Conservation (phyloP, 768 basidiomycete genomes). For the Phylloporus arenicola region DNA sequence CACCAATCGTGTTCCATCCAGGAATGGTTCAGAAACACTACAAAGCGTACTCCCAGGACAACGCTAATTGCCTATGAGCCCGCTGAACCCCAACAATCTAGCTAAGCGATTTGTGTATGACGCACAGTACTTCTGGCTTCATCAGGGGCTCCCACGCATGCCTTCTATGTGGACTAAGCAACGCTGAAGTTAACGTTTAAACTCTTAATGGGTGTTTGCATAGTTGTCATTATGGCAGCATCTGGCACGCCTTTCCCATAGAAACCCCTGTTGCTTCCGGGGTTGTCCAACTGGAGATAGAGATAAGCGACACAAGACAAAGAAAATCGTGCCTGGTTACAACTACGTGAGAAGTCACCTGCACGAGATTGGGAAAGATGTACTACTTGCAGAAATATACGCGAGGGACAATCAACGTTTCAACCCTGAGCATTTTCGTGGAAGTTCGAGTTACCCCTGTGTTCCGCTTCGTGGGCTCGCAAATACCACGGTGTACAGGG, state of each 20-base stretch:
- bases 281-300: neutral
- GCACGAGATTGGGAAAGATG: neutral
- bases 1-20: neutral
- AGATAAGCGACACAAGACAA: neutral
- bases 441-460: neutral
- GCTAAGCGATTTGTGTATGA: conserved; percentile 7
- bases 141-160: neutral
- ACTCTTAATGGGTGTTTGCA: neutral
- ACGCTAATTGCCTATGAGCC: neutral
- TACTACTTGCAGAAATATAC: neutral
- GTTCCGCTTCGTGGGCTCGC: neutral
- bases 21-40: neutral
- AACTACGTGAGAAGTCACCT: neutral
- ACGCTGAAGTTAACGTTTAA: conserved; percentile 1
- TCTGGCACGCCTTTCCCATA: conserved; percentile 4
- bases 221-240: neutral
- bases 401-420: neutral
- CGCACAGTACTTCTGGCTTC: conserved; percentile 1
- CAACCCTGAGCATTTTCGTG: neutral
- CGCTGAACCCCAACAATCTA: conserved; percentile 6
- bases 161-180: conserved; percentile 2
- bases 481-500: neutral
- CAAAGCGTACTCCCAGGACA: conserved; percentile 4
- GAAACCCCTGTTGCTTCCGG: neutral
- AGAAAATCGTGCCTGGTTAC: neutral